These are phyloP conservation scores for Colletotrichum sp. DNA, from an alignment of 2,329 filamentous ascomycete species.

Conservation along the genomic window DNA sequence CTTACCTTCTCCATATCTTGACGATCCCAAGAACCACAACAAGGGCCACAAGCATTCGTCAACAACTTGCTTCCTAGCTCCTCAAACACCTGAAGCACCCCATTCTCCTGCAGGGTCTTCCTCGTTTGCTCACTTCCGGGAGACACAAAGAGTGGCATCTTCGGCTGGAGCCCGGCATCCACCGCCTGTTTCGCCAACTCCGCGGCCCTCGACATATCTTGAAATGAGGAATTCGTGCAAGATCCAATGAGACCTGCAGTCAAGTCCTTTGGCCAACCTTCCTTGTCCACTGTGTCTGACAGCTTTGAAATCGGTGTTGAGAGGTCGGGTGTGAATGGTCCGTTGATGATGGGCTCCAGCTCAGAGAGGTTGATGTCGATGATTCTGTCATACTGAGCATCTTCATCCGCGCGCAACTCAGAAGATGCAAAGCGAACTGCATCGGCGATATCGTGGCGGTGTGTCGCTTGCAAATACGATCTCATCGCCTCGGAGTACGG, in stretches of 20 bases:
- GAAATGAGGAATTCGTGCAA: slow-evolving; percentile 68
- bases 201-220: slow-evolving; percentile 76
- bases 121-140: slow-evolving; percentile 79
- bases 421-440: slow-evolving; percentile 65
- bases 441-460: slow-evolving; percentile 73
- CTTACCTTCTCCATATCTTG: slow-evolving; percentile 65
- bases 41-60: slow-evolving; percentile 74
- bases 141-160: slow-evolving; percentile 76
- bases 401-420: slow-evolving; percentile 16
- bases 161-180: slow-evolving; percentile 75
- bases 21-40: slow-evolving; percentile 76
- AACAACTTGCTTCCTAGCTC: slow-evolving; percentile 77
- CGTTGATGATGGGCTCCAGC: slow-evolving; percentile 80
- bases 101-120: slow-evolving; percentile 72
- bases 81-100: slow-evolving; percentile 74
- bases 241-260: slow-evolving; percentile 81
- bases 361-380: slow-evolving; percentile 77
- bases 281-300: slow-evolving; percentile 74
- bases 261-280: slow-evolving; percentile 78
- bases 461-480: slow-evolving; percentile 75
- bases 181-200: slow-evolving; percentile 76
- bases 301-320: slow-evolving; percentile 81
- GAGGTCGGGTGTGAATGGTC: slow-evolving; percentile 79
- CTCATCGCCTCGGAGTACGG: slow-evolving; percentile 83
- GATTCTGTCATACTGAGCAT: slow-evolving; percentile 72